Evolutionary conservation across 108 stramenopile species (phyloP), one percentile per base, ranked within the genome.

Genomic region (Cyclotella sp.): DNA sequence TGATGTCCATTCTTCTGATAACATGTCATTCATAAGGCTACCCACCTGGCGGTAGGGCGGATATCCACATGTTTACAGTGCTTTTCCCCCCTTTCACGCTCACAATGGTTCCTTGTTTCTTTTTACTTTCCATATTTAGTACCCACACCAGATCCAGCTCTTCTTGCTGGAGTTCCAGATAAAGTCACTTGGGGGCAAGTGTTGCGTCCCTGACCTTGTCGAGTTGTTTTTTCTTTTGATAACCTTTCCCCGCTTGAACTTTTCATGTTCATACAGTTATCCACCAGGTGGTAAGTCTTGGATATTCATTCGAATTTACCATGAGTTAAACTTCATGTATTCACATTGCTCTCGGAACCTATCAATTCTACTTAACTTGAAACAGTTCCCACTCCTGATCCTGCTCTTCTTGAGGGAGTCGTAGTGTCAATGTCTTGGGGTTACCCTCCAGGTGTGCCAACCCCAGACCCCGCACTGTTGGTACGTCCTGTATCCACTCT

Each of bases 371-470:
- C 30, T 42, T 41, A 11, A 63, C 28, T 52, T 69, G n/a, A 18
- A 41, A 34, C 42, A 21, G 63, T 53, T 16, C 81, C 81, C 9
- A 77, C 69, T 42, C 81, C 79, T 0, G 75, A 75, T 0, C 75
- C 75, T 9, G 81, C 76, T 9, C 63, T 77, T 18, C 53, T 77
- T 24, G 53, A 30, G 19, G 76, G 47, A 46, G 53, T 41, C 11
- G 9, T 19, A 15, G 68, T 26, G 27, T n/a, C 59, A 47, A 49
- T 72, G 67, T 41, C 15, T 15, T 80, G 73, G 79, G 73, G 79
- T 14, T 82, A 71, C 45, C 75, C 82, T 43, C 73, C 77, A 22
- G 82, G 82, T 0, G 77, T 63, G 19, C 82, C 82, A 3, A 83
- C 82, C 8, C 82, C 82, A 24, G 82, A 78, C 70, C 78, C 78